Conservation (phyloP, 2,329 filamentous ascomycete species). For the Venturia oleaginea region DNA sequence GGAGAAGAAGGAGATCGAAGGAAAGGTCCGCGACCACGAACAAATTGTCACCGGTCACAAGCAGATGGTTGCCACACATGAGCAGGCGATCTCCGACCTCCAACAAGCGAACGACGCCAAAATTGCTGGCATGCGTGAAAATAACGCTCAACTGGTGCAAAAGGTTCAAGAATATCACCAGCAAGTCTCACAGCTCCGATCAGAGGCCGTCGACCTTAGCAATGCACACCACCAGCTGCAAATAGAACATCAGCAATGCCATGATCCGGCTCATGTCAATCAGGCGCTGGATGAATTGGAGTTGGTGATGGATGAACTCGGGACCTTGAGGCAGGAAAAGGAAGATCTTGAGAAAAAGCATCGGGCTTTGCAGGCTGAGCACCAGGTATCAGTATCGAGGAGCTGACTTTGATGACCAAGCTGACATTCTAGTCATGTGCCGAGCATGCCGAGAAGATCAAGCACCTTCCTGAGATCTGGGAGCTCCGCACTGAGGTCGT, state of each 20-base stretch:
- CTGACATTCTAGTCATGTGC: not conserved
- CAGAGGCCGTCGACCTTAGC: not conserved
- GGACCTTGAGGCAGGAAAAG: not conserved
- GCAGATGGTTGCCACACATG: not conserved
- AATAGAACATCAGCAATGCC: not conserved
- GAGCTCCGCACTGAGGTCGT: not conserved
- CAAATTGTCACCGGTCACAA: not conserved
- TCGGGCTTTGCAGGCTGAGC: not conserved
- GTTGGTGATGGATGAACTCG: not conserved
- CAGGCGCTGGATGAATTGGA: not conserved
- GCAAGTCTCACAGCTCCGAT: not conserved
- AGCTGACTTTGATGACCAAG: not conserved
- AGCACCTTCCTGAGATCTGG: not conserved
- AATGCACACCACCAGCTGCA: not conserved
- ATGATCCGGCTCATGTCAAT: not conserved
- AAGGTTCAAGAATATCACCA: not conserved
- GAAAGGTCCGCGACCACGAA: not conserved
- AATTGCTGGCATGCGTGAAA: too few relatives aligned
- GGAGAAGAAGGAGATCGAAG: not conserved
- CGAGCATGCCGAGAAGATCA: not conserved
- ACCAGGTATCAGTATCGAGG: not conserved
- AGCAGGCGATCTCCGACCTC: not conserved
- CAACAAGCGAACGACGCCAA: not conserved
- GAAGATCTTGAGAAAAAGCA: not conserved
- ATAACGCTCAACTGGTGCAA: not conserved